Evolutionary conservation across 768 basidiomycete genomes (phyloP).

Genomic region (Naematelia encephala): DNA sequence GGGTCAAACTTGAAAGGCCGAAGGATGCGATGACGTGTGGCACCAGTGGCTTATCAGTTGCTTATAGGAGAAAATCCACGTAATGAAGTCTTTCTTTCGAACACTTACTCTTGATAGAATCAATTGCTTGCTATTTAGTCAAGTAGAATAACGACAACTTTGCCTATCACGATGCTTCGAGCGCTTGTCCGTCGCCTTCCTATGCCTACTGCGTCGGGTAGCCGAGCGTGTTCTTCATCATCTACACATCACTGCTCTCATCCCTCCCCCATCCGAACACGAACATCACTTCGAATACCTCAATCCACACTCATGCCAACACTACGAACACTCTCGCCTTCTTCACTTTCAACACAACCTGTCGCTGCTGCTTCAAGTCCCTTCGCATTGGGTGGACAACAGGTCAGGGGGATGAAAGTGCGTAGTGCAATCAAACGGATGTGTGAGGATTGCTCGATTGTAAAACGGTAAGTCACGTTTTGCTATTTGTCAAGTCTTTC

Average conservation of each 20-base stretch:
- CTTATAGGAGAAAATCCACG: background rate
- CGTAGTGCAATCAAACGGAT: slow-evolving; percentile 88
- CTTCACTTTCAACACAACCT: background rate
- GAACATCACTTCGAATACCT: background rate
- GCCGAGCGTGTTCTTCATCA: slow-evolving; percentile 9
- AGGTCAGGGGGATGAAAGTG: slow-evolving; percentile 79
- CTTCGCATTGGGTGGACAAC: slow-evolving; percentile 3
- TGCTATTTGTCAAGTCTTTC: too few relatives aligned
- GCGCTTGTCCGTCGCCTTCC: slow-evolving; percentile 11
- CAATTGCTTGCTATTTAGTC: background rate
- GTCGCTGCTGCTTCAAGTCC: background rate
- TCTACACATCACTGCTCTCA: background rate
- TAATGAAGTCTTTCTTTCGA: too few relatives aligned
- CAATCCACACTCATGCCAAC: background rate
- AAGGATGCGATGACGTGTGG: background rate
- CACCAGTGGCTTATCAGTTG: background rate
- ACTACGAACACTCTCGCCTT: slow-evolving; percentile 1
- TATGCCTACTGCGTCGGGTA: background rate
- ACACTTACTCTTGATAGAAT: background rate
- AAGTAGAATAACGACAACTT: too few relatives aligned
- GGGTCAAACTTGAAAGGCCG: background rate
- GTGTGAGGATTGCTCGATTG: slow-evolving; percentile 90
- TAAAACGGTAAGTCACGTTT: slow-evolving; percentile 59
- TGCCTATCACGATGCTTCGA: slow-evolving; percentile 13
- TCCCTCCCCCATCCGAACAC: background rate